Evolutionary conservation across 495 filamentous ascomycete species (phyloP), one percentile per base, ranked within the genome.

Genomic region (Apodospora peruviana): DNA sequence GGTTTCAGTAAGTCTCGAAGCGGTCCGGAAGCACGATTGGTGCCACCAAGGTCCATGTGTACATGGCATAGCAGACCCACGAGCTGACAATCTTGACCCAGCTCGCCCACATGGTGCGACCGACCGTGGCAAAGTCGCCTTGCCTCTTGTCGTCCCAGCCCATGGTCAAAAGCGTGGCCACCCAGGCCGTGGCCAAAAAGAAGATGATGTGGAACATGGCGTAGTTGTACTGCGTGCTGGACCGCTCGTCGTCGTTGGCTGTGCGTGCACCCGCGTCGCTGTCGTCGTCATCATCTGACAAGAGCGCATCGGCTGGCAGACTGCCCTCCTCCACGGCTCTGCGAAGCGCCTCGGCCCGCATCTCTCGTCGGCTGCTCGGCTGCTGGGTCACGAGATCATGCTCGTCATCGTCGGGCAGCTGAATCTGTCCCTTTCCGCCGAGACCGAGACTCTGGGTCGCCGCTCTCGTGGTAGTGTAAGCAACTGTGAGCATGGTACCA

Each of bases 41-140:
- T 35, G 94, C 93, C 40, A 94, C 70, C 57, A 98, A 65, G 20
- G 89, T 95, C 93, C 93, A 98, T 35, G 81, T 75, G 58, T 96
- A 98, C 66, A 98, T 88, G 34, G 72, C 83, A 68, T 98, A 97
- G 69, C 94, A 97, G 40, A 93, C 84, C 93, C 93, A 98, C 16
- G 91, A 84, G 70, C 90, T 95, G 42, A 96, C 82, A 65, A 98
- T 97, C 83, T 97, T 98, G 55, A 96, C 90, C 93, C 93, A 98
- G 69, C 88, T 95, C 18, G 93, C 93, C 83, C 91, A 95, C 72
- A 96, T 93, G 17, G 91, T 96, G 41, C 93, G 75, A 23, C 93
- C 93, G 16, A 98, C 91, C 0, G 93, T 86, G 4, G 87, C 86
- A 66, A 98, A 96, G 58, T 90, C 82, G 36, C 85, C 80, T 22